A percentile compares a stretch with the other conserved stretches of the same genome.
These are phyloP conservation scores for Gelatoporia subvermispora DNA, from an alignment of 768 basidiomycete genomes.

Conservation along the genomic window DNA sequence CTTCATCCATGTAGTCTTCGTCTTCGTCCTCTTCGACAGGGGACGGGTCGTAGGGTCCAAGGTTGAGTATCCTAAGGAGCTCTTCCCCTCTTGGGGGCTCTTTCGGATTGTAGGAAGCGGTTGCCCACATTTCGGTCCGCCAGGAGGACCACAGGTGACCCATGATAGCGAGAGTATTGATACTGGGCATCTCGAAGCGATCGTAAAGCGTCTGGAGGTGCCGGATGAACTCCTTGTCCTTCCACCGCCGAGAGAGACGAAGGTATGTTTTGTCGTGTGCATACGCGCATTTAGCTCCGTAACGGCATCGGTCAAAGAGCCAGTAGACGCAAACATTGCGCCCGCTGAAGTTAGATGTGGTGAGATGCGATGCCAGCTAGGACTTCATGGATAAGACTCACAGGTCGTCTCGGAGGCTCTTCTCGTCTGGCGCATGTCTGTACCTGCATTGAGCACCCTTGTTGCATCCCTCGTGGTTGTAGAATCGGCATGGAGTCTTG, in stretches of 20 bases:
- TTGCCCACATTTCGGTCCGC: neutral
- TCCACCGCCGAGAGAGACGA: conserved; percentile 45
- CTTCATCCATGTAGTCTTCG: neutral
- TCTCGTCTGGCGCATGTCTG: conserved; percentile 51
- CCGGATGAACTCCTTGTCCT: neutral
- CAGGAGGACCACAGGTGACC: neutral
- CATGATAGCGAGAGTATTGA: neutral
- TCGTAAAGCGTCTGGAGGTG: neutral
- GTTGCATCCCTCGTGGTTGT: conserved; percentile 49
- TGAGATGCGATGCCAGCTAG: neutral
- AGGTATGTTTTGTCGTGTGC: conserved; percentile 44
- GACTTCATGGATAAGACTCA: conserved; percentile 23
- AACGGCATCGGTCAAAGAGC: conserved; percentile 37
- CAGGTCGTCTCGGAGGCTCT: conserved; percentile 52
- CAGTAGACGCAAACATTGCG: conserved; percentile 45
- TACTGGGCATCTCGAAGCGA: neutral
- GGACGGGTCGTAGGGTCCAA: neutral
- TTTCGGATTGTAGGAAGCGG: neutral
- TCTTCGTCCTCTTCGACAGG: neutral
- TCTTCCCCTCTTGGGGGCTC: neutral
- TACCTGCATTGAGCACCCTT: conserved; percentile 38
- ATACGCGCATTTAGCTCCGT: conserved; percentile 40
- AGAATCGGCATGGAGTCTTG: conserved; percentile 48
- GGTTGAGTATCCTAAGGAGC: neutral
- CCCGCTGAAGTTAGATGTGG: too few relatives aligned